Evolutionary conservation across 2,329 filamentous ascomycete species (phyloP), one percentile per base, ranked within the genome.

Genomic region (Colletotrichum eremochloae): DNA sequence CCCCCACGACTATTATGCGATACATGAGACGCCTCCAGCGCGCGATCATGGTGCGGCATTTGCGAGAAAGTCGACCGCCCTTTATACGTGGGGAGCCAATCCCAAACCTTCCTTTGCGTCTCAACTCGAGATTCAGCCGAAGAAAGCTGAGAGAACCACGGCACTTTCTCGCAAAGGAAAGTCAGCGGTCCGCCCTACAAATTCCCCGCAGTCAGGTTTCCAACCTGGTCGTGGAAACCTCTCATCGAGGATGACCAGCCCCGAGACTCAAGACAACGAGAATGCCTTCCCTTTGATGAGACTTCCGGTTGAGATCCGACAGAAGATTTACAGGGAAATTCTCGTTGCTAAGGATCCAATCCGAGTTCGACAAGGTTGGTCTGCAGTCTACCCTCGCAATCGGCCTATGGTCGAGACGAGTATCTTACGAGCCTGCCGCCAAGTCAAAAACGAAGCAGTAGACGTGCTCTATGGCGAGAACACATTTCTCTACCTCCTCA

Each of bases 381-480:
- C 72, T 29, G 71, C 76, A 2, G 76, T 83, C 4, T 82, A 79
- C 63, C 76, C 76, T 42, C 76, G 78, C 8, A 66, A 62, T n/a
- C 61, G 67, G 9, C 56, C 7, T 24, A 46, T 55, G 12, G 56
- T 67, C 12, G 71, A 81, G 11, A 77, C 80, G 2, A 72, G 71
- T 0, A 81, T 89, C 55, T 76, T 89, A 33, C 64, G 72, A 3
- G 79, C 78, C 2, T 84, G 82, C 77, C 75, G 73, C 3, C 65
- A 70, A 1, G 74, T 86, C 38, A 80, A 80, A 42, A 8, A 58
- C 0, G 84, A 87, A 75, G 83, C 82, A 2, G 73, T 80, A 2
- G 75, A 75, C 1, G 76, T 88, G 5, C 79, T 89, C 0, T 89
- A 86, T 68, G 83, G 84, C 3, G 79, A 82, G 38, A 89, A 89